phyloP scores from a whole-genome alignment of 176 grass and related monocot species.

The Oryza meridionalis region DNA sequence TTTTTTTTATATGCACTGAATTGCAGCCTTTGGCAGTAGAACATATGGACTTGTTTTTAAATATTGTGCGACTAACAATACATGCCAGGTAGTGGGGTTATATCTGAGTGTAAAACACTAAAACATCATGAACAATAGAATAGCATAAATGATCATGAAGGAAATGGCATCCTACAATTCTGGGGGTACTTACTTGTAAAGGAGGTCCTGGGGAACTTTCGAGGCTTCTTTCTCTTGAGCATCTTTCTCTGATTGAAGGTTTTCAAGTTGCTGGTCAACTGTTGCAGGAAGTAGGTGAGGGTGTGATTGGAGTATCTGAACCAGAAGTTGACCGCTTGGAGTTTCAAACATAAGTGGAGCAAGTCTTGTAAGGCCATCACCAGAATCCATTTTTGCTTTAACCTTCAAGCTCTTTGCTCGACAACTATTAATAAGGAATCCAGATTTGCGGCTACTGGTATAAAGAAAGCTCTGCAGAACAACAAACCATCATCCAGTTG shows the following conservation, averaged over 20 bases:
- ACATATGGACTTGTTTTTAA: not conserved
- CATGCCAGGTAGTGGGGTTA: not conserved
- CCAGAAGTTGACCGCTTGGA: conserved; percentile 82
- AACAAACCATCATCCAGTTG: conserved; percentile 23
- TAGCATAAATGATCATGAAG: not conserved
- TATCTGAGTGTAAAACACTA: not conserved
- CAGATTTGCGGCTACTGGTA: conserved; percentile 41
- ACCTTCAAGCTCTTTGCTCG: conserved; percentile 47
- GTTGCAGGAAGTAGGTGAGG: conserved; percentile 79
- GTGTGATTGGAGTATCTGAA: conserved; percentile 82
- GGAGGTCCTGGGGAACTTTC: conserved; percentile 63
- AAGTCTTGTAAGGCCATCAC: conserved; percentile 54
- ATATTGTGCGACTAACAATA: not conserved
- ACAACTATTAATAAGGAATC: conserved; percentile 44
- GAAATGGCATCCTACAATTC: not conserved
- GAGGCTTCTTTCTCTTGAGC: conserved; percentile 66
- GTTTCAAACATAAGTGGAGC: conserved; percentile 87
- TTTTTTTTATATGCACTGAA: not conserved
- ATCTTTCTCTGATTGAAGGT: conserved; percentile 69
- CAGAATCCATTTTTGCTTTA: conserved; percentile 60
- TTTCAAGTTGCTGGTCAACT: conserved; percentile 91
- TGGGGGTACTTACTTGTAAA: conserved; percentile 65
- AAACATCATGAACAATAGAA: not conserved
- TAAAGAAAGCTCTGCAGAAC: conserved; percentile 53
- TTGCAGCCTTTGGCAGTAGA: not conserved